Evolutionary conservation across 1,139 yeast genomes (phyloP).

Genomic region (Sugiyamaella novakii): DNA sequence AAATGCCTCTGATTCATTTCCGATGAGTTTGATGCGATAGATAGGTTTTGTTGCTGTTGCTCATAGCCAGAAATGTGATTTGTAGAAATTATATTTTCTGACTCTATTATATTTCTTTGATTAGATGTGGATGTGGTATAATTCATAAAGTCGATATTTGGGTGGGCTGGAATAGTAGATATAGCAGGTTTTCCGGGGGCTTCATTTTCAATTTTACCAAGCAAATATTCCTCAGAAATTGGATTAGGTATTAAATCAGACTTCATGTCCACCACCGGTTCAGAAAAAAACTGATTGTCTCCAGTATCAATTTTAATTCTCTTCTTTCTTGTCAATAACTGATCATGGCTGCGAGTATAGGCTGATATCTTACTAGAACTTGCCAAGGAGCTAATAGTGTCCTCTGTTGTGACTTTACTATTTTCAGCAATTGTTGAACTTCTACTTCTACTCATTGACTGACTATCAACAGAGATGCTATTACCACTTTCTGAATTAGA

Average conservation of each 20-base stretch:
- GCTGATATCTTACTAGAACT: conserved; percentile 1
- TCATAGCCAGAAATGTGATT: conserved; percentile 1
- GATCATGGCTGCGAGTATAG: not conserved
- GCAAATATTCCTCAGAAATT: conserved; percentile 9
- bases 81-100: conserved; percentile 6
- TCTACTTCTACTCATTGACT: not conserved
- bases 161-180: not conserved
- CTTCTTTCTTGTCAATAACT: not conserved
- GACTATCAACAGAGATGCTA: not conserved
- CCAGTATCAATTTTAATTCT: conserved; percentile 12
- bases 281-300: conserved; percentile 2
- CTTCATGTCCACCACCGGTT: conserved; percentile 1
- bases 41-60: not conserved
- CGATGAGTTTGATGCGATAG: no score
- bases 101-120: conserved; percentile 2
- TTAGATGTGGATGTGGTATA: no score
- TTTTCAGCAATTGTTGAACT: not conserved
- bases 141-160: no score
- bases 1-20: not conserved
- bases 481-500: not conserved
- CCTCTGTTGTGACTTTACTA: not conserved
- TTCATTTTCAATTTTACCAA: not conserved
- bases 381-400: not conserved
- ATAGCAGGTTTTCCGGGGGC: no score
- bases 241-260: conserved; percentile 9